Evolutionary conservation across 1,284 basidiomycete species (phyloP).

Genomic region (Pisolithus thermaeus): DNA sequence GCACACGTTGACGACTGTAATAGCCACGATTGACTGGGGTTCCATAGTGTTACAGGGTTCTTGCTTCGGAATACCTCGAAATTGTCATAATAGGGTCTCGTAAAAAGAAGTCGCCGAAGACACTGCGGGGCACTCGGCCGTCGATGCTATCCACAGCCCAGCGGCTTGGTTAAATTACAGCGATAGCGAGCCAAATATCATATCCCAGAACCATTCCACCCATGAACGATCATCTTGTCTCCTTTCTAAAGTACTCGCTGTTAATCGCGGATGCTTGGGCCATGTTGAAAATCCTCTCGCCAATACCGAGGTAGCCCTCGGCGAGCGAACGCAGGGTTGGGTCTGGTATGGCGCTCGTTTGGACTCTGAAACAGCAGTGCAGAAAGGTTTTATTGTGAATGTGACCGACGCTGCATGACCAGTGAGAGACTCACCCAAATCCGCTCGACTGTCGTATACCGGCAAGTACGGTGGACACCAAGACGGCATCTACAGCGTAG

Average conservation of each 20-base stretch:
- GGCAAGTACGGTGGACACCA: constrained; percentile 86
- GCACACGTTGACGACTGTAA: no score
- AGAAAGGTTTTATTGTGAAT: not conserved
- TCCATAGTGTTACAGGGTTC: no score
- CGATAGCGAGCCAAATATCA: not conserved
- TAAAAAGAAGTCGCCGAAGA: no score
- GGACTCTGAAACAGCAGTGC: constrained; percentile 42
- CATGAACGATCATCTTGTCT: constrained; percentile 24
- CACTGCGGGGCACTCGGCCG: no score
- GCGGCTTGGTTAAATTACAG: no score
- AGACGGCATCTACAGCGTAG: constrained; percentile 79
- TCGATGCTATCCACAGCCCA: no score
- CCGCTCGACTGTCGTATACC: constrained; percentile 90
- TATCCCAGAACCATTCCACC: constrained; percentile 6
- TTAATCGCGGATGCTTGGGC: constrained; percentile 76
- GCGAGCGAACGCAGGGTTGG: constrained; percentile 69
- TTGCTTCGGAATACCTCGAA: no score
- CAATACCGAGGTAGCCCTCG: constrained; percentile 80
- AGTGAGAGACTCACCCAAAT: constrained; percentile 63
- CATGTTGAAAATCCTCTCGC: constrained; percentile 86
- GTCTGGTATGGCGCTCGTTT: constrained; percentile 67
- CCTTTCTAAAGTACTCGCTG: constrained; percentile 70
- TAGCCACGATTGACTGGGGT: no score
- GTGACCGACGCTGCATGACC: constrained; percentile 4
- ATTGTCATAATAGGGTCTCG: no score